These are phyloP conservation scores for Suhomyces sp. DNA, from an alignment of 805 yeast species.

Conservation along the genomic window DNA sequence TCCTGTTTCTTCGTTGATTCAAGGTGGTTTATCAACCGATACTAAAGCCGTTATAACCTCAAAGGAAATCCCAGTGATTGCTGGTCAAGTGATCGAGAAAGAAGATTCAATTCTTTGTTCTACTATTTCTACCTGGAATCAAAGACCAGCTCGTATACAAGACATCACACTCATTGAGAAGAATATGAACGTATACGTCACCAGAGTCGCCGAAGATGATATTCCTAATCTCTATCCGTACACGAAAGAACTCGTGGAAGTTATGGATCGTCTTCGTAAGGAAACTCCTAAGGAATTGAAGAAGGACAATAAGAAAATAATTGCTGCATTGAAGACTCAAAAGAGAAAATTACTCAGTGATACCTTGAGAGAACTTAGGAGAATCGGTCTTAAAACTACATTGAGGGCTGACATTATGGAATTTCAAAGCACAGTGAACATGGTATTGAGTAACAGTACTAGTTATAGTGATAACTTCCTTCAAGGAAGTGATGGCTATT, in stretches of 20 bases:
- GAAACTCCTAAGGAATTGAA: constrained; percentile 75
- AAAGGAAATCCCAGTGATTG: constrained; percentile 11
- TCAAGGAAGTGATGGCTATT: constrained; percentile 49
- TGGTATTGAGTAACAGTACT: constrained; percentile 55
- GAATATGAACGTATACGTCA: constrained; percentile 54
- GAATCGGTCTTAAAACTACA: constrained; percentile 72
- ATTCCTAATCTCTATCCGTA: constrained; percentile 53
- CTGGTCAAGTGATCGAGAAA: constrained; percentile 11
- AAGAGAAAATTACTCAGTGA: constrained; percentile 78
- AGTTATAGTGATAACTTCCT: constrained; percentile 41
- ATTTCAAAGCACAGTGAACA: constrained; percentile 60
- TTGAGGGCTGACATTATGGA: constrained; percentile 65
- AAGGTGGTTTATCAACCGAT: constrained; percentile 47
- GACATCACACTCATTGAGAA: constrained; percentile 49
- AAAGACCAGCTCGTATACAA: constrained; percentile 57
- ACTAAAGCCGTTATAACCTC: constrained; percentile 2
- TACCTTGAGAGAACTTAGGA: constrained; percentile 67
- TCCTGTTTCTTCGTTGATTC: constrained; percentile 55
- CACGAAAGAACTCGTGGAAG: constrained; percentile 53
- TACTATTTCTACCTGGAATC: constrained; percentile 47
- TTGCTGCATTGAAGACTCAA: constrained; percentile 75
- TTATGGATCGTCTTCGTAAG: constrained; percentile 60
- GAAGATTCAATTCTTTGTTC: constrained; percentile 23
- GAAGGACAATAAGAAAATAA: constrained; percentile 69
- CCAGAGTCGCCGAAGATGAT: constrained; percentile 28